A percentile compares a stretch with the other conserved stretches of the same genome.
Conservation (phyloP, 2,329 filamentous ascomycete species). For the Pyrenophora tritici-repentis region DNA sequence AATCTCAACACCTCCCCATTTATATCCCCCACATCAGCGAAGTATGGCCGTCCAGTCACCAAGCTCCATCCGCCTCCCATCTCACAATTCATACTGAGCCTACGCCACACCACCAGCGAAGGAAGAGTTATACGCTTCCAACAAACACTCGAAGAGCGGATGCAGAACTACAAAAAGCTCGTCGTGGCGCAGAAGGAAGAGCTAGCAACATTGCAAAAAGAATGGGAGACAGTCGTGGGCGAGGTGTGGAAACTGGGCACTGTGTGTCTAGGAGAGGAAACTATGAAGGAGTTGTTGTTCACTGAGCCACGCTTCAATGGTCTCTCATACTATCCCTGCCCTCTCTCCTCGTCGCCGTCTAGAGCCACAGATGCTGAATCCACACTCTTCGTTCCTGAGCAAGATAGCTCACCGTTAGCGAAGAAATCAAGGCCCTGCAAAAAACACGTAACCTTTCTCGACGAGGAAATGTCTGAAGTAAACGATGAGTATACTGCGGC, state of each 20-base stretch:
- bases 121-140: constrained; percentile 15
- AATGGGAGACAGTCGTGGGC: constrained; percentile 35
- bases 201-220: constrained; percentile 24
- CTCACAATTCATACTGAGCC: constrained; percentile 19
- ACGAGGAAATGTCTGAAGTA: background rate
- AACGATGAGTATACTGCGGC: background rate
- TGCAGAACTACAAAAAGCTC: constrained; percentile 26
- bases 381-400: constrained; percentile 27
- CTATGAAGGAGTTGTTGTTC: constrained; percentile 27
- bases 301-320: background rate
- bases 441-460: constrained; percentile 33
- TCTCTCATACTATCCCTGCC: background rate
- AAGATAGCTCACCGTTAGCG: constrained; percentile 6
- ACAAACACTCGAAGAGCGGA: constrained; percentile 23
- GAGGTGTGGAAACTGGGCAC: constrained; percentile 41
- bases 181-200: constrained; percentile 26
- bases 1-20: constrained; percentile 6
- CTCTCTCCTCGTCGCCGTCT: constrained; percentile 1
- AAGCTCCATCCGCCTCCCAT: constrained; percentile 27
- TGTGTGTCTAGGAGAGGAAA: constrained; percentile 26
- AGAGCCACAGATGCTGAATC: constrained; percentile 10
- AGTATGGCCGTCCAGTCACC: constrained; percentile 23
- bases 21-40: constrained; percentile 22
- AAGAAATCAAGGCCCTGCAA: constrained; percentile 8
- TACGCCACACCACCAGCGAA: constrained; percentile 11